These are phyloP conservation scores for Urtica urens DNA, from an alignment of 306 rosid species.

Conservation along the genomic window DNA sequence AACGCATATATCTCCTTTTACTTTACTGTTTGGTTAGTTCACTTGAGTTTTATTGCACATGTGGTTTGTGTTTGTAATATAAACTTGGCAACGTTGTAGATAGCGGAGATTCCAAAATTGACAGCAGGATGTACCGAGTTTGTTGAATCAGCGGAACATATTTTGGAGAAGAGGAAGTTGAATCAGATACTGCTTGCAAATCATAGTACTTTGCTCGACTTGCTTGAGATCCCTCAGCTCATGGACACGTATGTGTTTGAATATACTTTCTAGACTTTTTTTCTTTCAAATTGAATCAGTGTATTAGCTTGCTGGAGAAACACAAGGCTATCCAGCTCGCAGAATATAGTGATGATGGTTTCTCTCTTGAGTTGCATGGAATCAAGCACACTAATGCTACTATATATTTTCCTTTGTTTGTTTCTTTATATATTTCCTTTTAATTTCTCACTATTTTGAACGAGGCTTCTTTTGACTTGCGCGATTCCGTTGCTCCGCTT, in stretches of 20 bases:
- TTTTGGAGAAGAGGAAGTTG: conserved; percentile 93
- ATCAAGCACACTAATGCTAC: neutral
- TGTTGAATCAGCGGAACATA: conserved; percentile 72
- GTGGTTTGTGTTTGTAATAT: conserved; percentile 10
- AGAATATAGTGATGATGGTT: neutral
- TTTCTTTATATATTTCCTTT: neutral
- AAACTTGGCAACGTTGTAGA: conserved; percentile 32
- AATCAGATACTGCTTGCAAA: conserved; percentile 87
- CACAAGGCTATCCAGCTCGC: too few relatives aligned
- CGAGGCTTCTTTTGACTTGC: neutral
- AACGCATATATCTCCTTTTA: too few relatives aligned
- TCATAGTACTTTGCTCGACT: conserved; percentile 92
- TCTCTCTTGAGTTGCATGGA: neutral
- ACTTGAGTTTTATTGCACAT: neutral
- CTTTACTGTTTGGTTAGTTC: neutral
- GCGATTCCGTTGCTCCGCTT: neutral
- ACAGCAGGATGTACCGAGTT: conserved; percentile 87
- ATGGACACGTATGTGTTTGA: conserved; percentile 73
- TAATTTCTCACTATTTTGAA: neutral
- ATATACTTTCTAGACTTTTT: conserved; percentile 2
- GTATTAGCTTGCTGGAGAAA: too few relatives aligned
- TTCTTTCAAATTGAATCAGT: too few relatives aligned
- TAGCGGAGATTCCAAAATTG: conserved; percentile 71
- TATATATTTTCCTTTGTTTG: neutral
- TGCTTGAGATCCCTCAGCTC: conserved; percentile 95